Percentiles rank a stretch among this genome's conserved stretches.
Conservation (phyloP, 1,284 basidiomycete species). For the Fistulina hepatica region DNA sequence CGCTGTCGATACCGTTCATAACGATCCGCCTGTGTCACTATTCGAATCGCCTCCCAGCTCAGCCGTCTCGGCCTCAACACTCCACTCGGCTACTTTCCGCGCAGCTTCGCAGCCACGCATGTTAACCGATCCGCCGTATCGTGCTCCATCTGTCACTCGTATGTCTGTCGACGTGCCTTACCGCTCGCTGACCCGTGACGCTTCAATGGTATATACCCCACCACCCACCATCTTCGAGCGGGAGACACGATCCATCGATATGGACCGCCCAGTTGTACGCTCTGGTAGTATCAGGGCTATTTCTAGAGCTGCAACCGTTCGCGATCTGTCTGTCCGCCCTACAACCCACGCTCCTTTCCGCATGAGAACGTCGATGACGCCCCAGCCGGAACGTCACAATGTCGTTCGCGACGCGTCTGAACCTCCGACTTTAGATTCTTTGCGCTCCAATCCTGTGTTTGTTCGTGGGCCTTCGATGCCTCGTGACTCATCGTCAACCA, state of each 20-base stretch:
- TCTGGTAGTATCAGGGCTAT: too few species aligned
- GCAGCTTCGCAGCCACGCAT: slow-evolving; percentile 38
- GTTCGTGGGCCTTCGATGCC: slow-evolving; percentile 44
- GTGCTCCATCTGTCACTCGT: too few species aligned
- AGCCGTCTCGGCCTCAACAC: too few species aligned
- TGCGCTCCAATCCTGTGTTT: slow-evolving; percentile 55
- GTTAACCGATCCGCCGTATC: slow-evolving; percentile 46
- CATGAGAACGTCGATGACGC: slow-evolving; percentile 56
- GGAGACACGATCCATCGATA: slow-evolving; percentile 20
- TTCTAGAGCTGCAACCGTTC: slow-evolving; percentile 8
- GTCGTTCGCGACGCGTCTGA: slow-evolving; percentile 52
- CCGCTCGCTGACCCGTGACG: slow-evolving; percentile 31
- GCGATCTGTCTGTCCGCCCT: slow-evolving; percentile 25
- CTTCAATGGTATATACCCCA: slow-evolving; percentile 23
- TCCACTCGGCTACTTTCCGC: too few species aligned
- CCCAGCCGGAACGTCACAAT: slow-evolving; percentile 49
- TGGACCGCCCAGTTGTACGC: slow-evolving; percentile 23
- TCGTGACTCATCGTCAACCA: slow-evolving; percentile 23
- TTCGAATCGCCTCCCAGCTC: slow-evolving; percentile 28
- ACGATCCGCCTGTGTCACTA: slow-evolving; percentile 37
- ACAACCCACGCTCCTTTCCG: slow-evolving; percentile 43
- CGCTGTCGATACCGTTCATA: too few species aligned
- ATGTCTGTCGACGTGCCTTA: too few species aligned
- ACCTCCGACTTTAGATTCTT: slow-evolving; percentile 51
- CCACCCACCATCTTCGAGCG: slow-evolving; percentile 18